Base-by-base conservation (phyloP, 2,329 filamentous ascomycete species). In the Didymella pomorum region DNA sequence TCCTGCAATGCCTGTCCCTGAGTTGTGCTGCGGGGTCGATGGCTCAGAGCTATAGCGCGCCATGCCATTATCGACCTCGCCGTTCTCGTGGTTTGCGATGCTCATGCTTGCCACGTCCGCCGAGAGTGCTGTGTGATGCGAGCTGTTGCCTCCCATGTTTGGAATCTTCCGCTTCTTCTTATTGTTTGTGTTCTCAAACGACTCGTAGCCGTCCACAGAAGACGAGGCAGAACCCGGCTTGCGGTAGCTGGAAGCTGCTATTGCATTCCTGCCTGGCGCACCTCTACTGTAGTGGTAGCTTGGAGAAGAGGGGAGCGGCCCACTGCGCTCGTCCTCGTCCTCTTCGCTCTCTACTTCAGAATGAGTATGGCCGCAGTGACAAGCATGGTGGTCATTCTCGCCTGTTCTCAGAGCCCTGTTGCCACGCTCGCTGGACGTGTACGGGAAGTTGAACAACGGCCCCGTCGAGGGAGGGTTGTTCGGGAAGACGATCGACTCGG, bases 121-220 rank as follows among this genome's bases (percentile, higher is more conserved):
- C 16, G 86, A 87, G 50, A 90, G 77, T 56, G 81, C 80, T 35
- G 69, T 65, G 63, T 87, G 82, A 71, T 87, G 85, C 62, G 82
- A 79, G 53, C 80, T 85, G 14, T 87, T 82, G 69, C 91, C 90
- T 18, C 91, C 90, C 10, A 92, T 92, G 0, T 93, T 93, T 0
- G 95, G 95, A 35, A 99, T 98, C 79, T 99, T 99, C 67, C 95
- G 87, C 79, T 99, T 98, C 82, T 98, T 99, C 79, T 99, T 99
- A 76, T 99, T 99, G 77, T 97, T 98, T 33, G 92, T 96, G 71
- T 98, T 98, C 78, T 99, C 95, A 70, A 97, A 96, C 7, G 92
- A 95, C 76, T 99, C 95, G 76, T 98, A 98, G 14, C 93, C 93
- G 75, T 98, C 94, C 11, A 86, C 84, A 23, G 89, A 87, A 12